Base-by-base conservation (phyloP, 2,329 filamentous ascomycete genomes). In the Hypoxylon sp. region DNA sequence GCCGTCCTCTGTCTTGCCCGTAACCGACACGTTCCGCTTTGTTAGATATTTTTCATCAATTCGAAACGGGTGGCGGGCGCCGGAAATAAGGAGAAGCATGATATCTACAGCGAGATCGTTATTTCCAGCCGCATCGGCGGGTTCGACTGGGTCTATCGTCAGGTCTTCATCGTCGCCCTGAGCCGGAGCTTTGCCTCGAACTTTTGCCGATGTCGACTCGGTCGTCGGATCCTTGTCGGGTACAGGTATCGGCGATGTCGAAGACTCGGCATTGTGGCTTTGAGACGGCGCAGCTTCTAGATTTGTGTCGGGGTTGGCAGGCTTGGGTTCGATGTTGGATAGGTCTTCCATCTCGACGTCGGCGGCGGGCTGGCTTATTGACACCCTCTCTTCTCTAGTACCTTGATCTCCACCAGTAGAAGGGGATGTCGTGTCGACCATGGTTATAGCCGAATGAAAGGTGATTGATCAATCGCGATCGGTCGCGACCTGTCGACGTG, bases 1-100 rank as follows among this genome's bases (percentile, higher is more conserved):
- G 30, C 87, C 88, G 24, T 78, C 75, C 61, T 85, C 83, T 8
- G 83, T 86, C 68, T 86, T 79, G 30, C 89, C 89, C 19, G 92
- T 90, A 1, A 95, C 87, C 49, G 85, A 86, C 56, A 97, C 91
- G 70, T 90, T 91, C 62, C 93, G 87, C 78, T 94, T 93, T 56
- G 84, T 84, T 56, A 98, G 82, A 73, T 97, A 97, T 74, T 88
- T 92, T 73, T 92, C 90, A 77, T 97, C 92, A 69, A 98, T 91
- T 75, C 90, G 93, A 79, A 96, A 97, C 0, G 93, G 93, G 78
- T 97, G 93, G 65, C 93, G 85, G 37, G 91, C 90, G 44, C 94
- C 94, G 0, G 85, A 73, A 4, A 90, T 92, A 59, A 97, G 85
- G 37, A 97, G 85, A 37, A 98, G 83, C 54, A 92, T 96, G 70